A percentile compares a stretch with the other conserved stretches of the same genome.
Evolutionary conservation across 139 green algal genomes (phyloP).

Genomic region (Asterochloris sp.): DNA sequence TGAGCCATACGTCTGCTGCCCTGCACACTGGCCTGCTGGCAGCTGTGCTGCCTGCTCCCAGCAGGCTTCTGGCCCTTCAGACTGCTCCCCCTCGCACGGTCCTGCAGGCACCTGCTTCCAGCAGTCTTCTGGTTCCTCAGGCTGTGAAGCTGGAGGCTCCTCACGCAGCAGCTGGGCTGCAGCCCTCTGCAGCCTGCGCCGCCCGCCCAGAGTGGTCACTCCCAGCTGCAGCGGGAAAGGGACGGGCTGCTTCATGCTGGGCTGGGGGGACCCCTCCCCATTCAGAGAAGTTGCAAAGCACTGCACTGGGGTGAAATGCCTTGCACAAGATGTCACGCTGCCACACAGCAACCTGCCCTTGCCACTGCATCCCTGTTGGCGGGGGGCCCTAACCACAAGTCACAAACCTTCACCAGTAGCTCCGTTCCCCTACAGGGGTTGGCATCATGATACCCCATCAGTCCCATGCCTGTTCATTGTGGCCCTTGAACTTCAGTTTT

Average conservation of each 20-base stretch:
- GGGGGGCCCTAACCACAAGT: too few relatives aligned
- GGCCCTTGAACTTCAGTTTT: too few relatives aligned
- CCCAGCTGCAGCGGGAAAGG: slow-evolving; percentile 15
- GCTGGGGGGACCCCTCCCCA: background rate
- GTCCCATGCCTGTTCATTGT: too few relatives aligned
- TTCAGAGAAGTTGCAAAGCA: background rate
- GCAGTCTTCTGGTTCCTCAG: background rate
- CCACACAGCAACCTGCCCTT: too few relatives aligned
- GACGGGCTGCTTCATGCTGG: background rate
- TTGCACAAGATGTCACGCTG: too few relatives aligned
- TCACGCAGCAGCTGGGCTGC: slow-evolving; percentile 3
- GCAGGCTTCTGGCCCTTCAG: background rate
- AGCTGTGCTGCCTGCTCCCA: too few relatives aligned
- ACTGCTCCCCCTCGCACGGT: background rate
- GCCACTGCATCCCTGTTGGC: too few relatives aligned
- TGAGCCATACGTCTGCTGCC: too few relatives aligned
- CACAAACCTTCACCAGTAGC: too few relatives aligned
- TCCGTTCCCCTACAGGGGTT: too few relatives aligned
- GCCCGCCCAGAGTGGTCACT: slow-evolving; percentile 5
- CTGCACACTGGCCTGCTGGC: background rate
- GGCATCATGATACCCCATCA: too few relatives aligned
- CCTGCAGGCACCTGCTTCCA: background rate
- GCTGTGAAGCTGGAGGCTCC: background rate
- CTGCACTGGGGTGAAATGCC: too few relatives aligned
- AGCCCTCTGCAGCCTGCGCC: slow-evolving; percentile 10